These are phyloP conservation scores for Cytospora piceae DNA, from an alignment of 2,329 filamentous ascomycete species.

Conservation along the genomic window DNA sequence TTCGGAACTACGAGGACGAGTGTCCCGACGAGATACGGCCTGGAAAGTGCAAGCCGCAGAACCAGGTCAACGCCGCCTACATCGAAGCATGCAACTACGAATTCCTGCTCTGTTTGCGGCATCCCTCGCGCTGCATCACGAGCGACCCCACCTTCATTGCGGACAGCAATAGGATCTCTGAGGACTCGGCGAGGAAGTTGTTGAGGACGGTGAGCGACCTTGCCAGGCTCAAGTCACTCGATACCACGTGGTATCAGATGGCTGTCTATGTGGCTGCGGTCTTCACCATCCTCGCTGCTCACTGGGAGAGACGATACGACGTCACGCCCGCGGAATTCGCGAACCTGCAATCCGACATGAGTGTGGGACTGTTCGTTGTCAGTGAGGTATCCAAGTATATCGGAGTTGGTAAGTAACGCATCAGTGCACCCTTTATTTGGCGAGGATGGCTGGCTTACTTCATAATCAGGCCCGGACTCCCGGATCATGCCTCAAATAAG, in stretches of 20 bases:
- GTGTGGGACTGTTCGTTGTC: conserved; percentile 69
- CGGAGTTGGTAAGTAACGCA: conserved; percentile 63
- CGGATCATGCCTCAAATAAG: conserved; percentile 50
- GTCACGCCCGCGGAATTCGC: conserved; percentile 62
- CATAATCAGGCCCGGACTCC: conserved; percentile 46
- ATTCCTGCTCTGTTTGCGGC: conserved; percentile 62
- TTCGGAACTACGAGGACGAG: conserved; percentile 64
- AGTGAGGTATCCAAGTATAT: conserved; percentile 68
- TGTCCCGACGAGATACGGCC: conserved; percentile 64
- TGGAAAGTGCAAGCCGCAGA: conserved; percentile 47
- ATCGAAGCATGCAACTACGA: conserved; percentile 59
- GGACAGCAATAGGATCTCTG: conserved; percentile 67
- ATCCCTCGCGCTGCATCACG: conserved; percentile 63
- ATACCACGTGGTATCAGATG: conserved; percentile 78
- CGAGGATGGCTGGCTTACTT: not conserved
- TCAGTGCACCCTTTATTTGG: not conserved
- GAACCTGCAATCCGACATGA: conserved; percentile 68
- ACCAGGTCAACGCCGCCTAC: conserved; percentile 58
- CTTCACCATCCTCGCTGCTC: conserved; percentile 71
- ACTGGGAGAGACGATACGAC: conserved; percentile 67
- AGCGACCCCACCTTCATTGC: conserved; percentile 59
- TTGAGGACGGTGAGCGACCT: conserved; percentile 63
- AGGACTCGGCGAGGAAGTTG: conserved; percentile 67
- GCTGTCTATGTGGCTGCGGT: conserved; percentile 74
- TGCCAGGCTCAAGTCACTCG: conserved; percentile 67